Base-by-base conservation (phyloP, 2,329 filamentous ascomycete genomes). In the Elsinoe perseae region DNA sequence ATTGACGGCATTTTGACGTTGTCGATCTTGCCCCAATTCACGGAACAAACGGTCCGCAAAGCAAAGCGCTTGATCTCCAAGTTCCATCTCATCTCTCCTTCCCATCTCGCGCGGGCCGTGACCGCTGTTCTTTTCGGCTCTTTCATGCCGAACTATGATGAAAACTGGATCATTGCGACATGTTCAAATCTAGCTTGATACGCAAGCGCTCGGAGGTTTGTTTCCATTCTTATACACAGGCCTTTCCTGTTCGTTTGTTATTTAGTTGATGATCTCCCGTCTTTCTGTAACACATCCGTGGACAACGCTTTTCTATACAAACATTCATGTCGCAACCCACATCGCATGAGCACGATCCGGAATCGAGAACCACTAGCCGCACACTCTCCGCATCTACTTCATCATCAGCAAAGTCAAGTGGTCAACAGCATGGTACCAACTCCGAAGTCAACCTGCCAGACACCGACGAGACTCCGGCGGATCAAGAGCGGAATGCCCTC, bases 181-280 rank as follows among this genome's bases (percentile, higher is more conserved):
- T 12, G 21, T 27, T 46, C 20, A 20, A 28, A 4, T 8, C 38
- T 7, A 7, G 16, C 4, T 18, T 43, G 38, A 6, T 43, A 21
- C 38, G 38, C 21, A 23, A 43, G 21, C 6, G 36, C n/a, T 9
- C 16, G 38, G 38, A 4, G 6, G 43, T n/a, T 27, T 27, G 43
- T 25, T 27, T 27, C 14, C 7, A n/a, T 46, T 46, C 25, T 16
- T 46, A 27, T 46, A 46, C 4, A 36, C 32, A 14, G 12, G 12
- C 32, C n/a, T 12, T 46, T 21, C 43, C 43, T 46, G 43, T 46
- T 46, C 43, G 7, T 27, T 25, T 46, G 3, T 4, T 42, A 2
- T 42, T 14, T 42, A 21, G 38, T n/a, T n/a, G 43, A n/a, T 46
- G 43, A 46, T 46, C 43, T 46, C 43, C 43, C 43, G 43, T 46